Conservation (phyloP, 2,329 filamentous ascomycete species). For the Macrophomina tecta region DNA sequence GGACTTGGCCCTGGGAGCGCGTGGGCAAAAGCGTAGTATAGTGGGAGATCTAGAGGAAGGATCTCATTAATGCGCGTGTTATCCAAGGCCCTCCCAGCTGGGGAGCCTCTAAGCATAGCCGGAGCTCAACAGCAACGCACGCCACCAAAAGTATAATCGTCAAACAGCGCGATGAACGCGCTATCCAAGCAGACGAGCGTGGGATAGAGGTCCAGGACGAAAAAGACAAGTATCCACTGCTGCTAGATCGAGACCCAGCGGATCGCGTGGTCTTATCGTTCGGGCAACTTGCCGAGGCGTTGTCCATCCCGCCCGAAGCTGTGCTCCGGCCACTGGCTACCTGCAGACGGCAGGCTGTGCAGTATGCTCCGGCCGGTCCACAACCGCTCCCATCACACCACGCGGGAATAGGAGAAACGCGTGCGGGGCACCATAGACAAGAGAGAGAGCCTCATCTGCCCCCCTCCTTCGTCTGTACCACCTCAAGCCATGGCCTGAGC, state of each 20-base stretch:
- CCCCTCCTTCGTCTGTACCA: constrained; percentile 1
- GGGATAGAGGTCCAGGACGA: not conserved
- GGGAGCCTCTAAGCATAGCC: not conserved
- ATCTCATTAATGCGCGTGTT: not conserved
- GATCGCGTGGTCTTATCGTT: constrained; percentile 11
- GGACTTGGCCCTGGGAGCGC: not conserved
- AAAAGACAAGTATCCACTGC: not conserved
- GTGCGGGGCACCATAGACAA: not conserved
- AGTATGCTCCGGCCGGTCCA: not conserved
- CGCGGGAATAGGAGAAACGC: constrained; percentile 6
- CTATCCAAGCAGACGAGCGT: not conserved
- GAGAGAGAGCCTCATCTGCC: constrained; percentile 6
- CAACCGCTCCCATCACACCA: constrained; percentile 19
- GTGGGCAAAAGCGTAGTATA: not conserved
- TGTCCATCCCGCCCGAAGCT: not conserved
- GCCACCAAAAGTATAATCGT: not conserved
- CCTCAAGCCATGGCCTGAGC: not conserved
- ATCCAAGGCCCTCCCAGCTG: not conserved
- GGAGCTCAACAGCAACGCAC: not conserved
- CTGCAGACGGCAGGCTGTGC: constrained; percentile 1
- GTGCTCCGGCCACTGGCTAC: constrained; percentile 3
- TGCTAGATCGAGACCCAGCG: constrained; percentile 10
- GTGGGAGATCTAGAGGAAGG: not conserved
- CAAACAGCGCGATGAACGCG: not conserved
- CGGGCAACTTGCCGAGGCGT: constrained; percentile 3